These are phyloP conservation scores for Blepharisma stoltei DNA, from an alignment of 73 alveolate genomes.

Conservation along the genomic window DNA sequence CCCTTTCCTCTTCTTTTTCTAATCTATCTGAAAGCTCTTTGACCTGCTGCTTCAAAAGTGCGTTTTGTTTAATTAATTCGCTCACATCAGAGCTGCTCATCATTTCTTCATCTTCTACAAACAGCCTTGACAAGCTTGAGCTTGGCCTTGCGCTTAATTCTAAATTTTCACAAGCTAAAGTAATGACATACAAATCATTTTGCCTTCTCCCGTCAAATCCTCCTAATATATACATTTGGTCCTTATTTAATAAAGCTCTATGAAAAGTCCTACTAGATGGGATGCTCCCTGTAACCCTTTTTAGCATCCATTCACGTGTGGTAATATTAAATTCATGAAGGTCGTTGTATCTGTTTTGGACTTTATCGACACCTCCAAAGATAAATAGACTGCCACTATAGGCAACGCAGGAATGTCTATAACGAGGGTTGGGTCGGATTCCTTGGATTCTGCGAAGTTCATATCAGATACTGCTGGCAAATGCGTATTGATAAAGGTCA, in stretches of 20 bases:
- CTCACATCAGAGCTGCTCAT: neutral
- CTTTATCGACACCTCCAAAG: slow-evolving; percentile 82
- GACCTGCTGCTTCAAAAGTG: neutral
- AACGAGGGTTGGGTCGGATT: slow-evolving; percentile 53
- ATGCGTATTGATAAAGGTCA: slow-evolving; percentile 78
- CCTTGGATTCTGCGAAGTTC: slow-evolving; percentile 44
- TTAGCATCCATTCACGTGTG: slow-evolving; percentile 36
- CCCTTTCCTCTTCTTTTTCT: slow-evolving; percentile 39
- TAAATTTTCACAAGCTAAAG: neutral
- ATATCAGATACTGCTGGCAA: slow-evolving; percentile 54
- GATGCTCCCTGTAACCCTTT: slow-evolving; percentile 39
- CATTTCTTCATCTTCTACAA: slow-evolving; percentile 3
- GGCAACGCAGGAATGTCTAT: slow-evolving; percentile 79
- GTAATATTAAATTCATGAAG: slow-evolving; percentile 59
- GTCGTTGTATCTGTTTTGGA: slow-evolving; percentile 63
- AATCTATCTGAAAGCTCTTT: slow-evolving; percentile 21
- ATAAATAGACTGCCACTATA: slow-evolving; percentile 63
- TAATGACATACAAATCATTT: slow-evolving; percentile 24
- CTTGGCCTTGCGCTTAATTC: neutral
- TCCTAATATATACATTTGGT: slow-evolving; percentile 53
- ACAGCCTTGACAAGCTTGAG: neutral
- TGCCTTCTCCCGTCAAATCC: slow-evolving; percentile 54
- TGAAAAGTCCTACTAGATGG: slow-evolving; percentile 81
- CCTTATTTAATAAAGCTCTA: slow-evolving; percentile 49
- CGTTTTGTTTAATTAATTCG: neutral